These are phyloP conservation scores for Neospermospora avenae DNA, from an alignment of 2,329 filamentous ascomycete species.

Conservation along the genomic window DNA sequence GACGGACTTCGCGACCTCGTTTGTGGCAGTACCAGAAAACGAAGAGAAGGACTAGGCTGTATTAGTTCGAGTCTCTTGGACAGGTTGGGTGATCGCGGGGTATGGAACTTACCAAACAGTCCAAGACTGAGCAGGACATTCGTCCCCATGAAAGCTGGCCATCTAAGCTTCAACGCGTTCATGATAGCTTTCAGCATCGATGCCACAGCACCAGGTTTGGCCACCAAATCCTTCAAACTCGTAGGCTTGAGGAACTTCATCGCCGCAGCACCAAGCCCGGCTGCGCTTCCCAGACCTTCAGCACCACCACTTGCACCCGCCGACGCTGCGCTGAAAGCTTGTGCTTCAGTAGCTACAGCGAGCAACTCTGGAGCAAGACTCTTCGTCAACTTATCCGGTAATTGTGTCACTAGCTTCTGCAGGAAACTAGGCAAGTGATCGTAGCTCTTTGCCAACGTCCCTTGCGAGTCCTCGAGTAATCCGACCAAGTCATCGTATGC, in stretches of 20 bases:
- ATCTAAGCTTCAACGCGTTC: constrained; percentile 79
- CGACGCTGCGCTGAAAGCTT: constrained; percentile 34
- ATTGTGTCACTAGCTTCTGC: constrained; percentile 79
- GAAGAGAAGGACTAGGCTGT: constrained; percentile 67
- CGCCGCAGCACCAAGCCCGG: constrained; percentile 39
- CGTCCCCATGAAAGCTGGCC: constrained; percentile 87
- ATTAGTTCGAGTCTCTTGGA: constrained; percentile 11
- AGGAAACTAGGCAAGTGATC: constrained; percentile 73
- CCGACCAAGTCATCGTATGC: constrained; percentile 82
- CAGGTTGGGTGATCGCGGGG: background rate
- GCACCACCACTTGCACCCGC: constrained; percentile 28
- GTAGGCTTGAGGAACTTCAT: constrained; percentile 68
- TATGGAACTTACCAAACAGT: constrained; percentile 70
- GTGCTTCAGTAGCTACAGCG: constrained; percentile 73
- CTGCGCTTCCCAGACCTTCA: constrained; percentile 41
- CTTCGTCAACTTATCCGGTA: constrained; percentile 78
- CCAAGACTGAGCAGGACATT: constrained; percentile 90
- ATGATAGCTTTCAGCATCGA: constrained; percentile 87
- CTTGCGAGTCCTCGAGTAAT: constrained; percentile 59
- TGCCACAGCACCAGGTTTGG: constrained; percentile 82
- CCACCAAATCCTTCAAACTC: constrained; percentile 74
- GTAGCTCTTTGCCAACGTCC: constrained; percentile 56
- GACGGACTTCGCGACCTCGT: constrained; percentile 79
- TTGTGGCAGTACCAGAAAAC: constrained; percentile 99
- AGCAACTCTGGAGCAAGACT: constrained; percentile 77